Evolutionary conservation across 805 yeast species (phyloP).

Genomic region (Wickerhamiella dianesei): DNA sequence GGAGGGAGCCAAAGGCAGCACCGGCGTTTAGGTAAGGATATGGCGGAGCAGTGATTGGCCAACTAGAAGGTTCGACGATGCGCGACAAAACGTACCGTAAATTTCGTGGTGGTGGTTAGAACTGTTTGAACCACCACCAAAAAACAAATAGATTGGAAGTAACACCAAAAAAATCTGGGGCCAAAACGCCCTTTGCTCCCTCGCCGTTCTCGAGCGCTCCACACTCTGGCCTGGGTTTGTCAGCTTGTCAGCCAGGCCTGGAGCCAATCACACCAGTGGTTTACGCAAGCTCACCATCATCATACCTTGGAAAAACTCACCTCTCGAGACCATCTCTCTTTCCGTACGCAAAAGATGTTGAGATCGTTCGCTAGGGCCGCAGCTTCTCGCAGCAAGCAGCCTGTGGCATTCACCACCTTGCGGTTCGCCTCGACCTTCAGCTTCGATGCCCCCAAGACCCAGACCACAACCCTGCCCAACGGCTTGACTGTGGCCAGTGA

Average conservation of each 20-base stretch:
- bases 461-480: conserved; percentile 66
- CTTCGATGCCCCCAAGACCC: conserved; percentile 32
- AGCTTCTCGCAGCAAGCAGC: not conserved
- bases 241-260: not conserved
- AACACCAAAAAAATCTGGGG: too few species aligned
- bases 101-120: too few species aligned
- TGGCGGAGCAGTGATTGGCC: not conserved
- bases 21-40: not conserved
- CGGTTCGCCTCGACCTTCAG: conserved; percentile 19
- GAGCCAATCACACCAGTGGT: not conserved
- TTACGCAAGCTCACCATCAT: not conserved
- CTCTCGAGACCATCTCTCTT: not conserved
- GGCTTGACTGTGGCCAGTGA: conserved; percentile 94
- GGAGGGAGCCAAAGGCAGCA: not conserved
- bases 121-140: too few species aligned
- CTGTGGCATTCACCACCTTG: not conserved
- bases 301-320: not conserved
- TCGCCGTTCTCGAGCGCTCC: not conserved
- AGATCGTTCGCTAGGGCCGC: conserved; percentile 10
- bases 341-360: conserved; percentile 9
- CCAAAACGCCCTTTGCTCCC: too few species aligned
- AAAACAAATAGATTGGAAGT: too few species aligned
- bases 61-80: too few species aligned
- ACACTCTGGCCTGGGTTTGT: not conserved
- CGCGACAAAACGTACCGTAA: too few species aligned